phyloP scores from a whole-genome alignment of 257 asterid species.

The Parsonsia alboflavescens region DNA sequence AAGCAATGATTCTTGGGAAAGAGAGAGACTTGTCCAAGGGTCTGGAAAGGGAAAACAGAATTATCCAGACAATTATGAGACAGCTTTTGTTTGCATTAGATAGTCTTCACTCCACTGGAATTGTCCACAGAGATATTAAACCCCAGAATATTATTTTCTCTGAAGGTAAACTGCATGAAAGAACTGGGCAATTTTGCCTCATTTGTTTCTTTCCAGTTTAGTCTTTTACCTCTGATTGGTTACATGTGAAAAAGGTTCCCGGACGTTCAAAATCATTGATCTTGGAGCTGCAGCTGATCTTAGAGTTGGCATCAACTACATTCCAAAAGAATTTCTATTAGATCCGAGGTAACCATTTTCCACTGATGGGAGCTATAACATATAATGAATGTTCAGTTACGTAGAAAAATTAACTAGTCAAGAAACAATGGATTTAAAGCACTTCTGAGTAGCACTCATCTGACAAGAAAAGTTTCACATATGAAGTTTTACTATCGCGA shows the following conservation, averaged over 20 bases:
- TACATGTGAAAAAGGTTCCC: slow-evolving; percentile 53
- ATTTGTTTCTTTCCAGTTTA: not conserved
- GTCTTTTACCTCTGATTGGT: slow-evolving; percentile 8
- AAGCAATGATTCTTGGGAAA: slow-evolving; percentile 72
- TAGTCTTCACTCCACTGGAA: slow-evolving; percentile 90
- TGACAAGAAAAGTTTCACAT: not conserved
- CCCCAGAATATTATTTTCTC: slow-evolving; percentile 94
- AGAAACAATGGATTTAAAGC: not conserved
- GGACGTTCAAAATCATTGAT: slow-evolving; percentile 85
- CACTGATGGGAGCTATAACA: not conserved
- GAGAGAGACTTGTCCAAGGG: slow-evolving; percentile 69
- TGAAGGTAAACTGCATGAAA: slow-evolving; percentile 50
- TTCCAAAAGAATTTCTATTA: slow-evolving; percentile 87
- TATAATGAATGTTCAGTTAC: not conserved
- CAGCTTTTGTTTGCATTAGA: slow-evolving; percentile 87
- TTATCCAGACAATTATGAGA: slow-evolving; percentile 83
- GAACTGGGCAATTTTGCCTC: not conserved
- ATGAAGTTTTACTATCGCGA: not conserved
- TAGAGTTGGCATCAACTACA: slow-evolving; percentile 95
- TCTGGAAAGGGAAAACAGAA: slow-evolving; percentile 78
- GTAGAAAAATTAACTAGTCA: not conserved
- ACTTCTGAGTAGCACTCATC: not conserved
- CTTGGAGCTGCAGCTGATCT: slow-evolving; percentile 98
- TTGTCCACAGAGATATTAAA: slow-evolving; percentile 91
- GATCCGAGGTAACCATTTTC: slow-evolving; percentile 69